Evolutionary conservation across 1,139 yeast genomes (phyloP).

Genomic region (Hansenula anomala): DNA sequence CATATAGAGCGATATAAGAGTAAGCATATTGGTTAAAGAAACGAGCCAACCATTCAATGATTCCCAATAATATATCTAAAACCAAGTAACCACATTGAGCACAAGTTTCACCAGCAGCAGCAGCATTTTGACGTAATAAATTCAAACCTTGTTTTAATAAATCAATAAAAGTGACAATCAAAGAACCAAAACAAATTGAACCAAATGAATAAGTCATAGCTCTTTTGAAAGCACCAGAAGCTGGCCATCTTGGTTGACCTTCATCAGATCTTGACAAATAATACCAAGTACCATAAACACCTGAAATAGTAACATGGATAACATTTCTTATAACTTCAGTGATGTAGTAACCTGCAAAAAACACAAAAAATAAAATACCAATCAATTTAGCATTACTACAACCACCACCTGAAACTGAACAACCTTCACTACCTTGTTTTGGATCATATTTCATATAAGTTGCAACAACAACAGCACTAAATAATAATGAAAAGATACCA

Average conservation of each 20-base stretch:
- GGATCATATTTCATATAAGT: conserved; percentile 71
- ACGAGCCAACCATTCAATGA: conserved; percentile 74
- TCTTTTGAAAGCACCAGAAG: conserved; percentile 75
- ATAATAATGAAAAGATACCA: conserved; percentile 60
- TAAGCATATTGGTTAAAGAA: conserved; percentile 92
- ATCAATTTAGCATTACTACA: conserved; percentile 66
- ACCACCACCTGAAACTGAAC: conserved; percentile 52
- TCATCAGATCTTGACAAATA: conserved; percentile 72
- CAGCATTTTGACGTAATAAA: conserved; percentile 47
- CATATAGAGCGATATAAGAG: conserved; percentile 83
- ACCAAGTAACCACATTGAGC: conserved; percentile 51
- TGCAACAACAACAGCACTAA: conserved; percentile 65
- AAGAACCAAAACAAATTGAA: conserved; percentile 83
- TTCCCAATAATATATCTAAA: conserved; percentile 55
- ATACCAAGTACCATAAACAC: conserved; percentile 91
- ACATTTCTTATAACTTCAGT: conserved; percentile 81
- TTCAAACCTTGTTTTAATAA: conserved; percentile 47
- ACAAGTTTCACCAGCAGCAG: conserved; percentile 49
- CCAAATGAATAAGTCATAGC: conserved; percentile 88
- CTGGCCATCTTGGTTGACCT: conserved; percentile 79
- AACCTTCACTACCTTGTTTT: conserved; percentile 39
- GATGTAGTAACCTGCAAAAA: conserved; percentile 83
- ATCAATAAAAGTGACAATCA: conserved; percentile 75
- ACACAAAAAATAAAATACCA: conserved; percentile 61
- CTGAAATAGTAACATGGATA: conserved; percentile 82